Evolutionary conservation across 192 early-diverging fungal genomes (phyloP).

Genomic region (Dissophora globulifera): DNA sequence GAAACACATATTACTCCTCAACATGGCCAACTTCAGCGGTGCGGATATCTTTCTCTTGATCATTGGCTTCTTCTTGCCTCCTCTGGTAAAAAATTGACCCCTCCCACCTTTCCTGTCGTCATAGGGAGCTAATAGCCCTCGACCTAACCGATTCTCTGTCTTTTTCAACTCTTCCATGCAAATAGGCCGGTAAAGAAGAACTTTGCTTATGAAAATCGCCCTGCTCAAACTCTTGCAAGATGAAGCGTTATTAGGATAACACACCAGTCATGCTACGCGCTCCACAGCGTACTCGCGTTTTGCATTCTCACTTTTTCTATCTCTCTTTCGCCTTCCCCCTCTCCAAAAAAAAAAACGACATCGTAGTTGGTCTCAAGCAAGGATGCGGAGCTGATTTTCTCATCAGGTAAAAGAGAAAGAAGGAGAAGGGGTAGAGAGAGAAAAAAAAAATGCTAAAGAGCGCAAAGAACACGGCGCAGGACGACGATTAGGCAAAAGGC

Average conservation of each 20-base stretch:
- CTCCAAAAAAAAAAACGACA: background rate
- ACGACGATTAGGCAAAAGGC: too few species aligned
- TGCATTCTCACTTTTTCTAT: too few species aligned
- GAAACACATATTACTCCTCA: background rate
- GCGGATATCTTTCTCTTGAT: constrained; percentile 35
- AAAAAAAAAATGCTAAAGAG: background rate
- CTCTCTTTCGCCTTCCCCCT: background rate
- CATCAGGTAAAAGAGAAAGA: constrained; percentile 38
- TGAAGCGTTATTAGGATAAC: too few species aligned
- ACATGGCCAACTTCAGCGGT: constrained; percentile 25
- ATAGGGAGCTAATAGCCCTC: too few species aligned
- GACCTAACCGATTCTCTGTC: too few species aligned
- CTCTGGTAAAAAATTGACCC: constrained; percentile 33
- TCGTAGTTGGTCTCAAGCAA: constrained; percentile 31
- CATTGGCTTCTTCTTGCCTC: constrained; percentile 33
- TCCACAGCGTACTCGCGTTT: too few species aligned
- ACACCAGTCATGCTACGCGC: too few species aligned
- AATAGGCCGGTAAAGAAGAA: too few species aligned
- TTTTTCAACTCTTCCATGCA: too few species aligned
- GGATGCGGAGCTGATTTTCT: constrained; percentile 40
- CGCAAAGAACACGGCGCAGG: background rate
- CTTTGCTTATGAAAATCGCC: too few species aligned
- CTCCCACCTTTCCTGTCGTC: background rate
- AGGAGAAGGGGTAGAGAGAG: background rate
- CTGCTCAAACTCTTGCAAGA: too few species aligned